These are phyloP conservation scores for Sugiyamaella japonica DNA, from an alignment of 1,139 yeast species.

Conservation along the genomic window DNA sequence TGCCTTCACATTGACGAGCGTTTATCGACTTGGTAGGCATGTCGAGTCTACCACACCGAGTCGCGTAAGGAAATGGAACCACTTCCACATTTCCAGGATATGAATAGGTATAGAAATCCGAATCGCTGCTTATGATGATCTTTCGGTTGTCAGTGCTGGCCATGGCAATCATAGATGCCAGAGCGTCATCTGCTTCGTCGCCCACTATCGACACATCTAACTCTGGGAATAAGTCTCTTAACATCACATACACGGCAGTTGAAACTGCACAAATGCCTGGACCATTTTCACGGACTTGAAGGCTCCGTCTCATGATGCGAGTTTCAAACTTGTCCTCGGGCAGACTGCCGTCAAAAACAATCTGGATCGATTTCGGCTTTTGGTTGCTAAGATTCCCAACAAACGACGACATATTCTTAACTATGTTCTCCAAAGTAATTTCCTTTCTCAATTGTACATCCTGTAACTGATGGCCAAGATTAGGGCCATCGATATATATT, in stretches of 20 bases:
- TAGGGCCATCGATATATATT: slow-evolving; percentile 23
- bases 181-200: slow-evolving; percentile 27
- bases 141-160: background rate
- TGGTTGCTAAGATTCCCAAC: background rate
- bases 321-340: slow-evolving; percentile 9
- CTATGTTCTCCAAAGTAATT: background rate
- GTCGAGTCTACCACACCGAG: background rate
- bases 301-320: slow-evolving; percentile 5
- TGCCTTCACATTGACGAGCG: background rate
- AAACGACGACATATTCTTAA: background rate
- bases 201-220: slow-evolving; percentile 17
- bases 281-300: background rate
- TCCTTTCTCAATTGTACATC: slow-evolving; percentile 5
- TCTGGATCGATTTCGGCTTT: slow-evolving; percentile 1
- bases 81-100: slow-evolving; percentile 11
- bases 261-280: slow-evolving; percentile 9
- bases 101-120: slow-evolving; percentile 24
- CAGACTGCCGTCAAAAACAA: slow-evolving; percentile 12
- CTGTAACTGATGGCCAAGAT: slow-evolving; percentile 21
- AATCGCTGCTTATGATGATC: slow-evolving; percentile 22
- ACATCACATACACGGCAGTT: slow-evolving; percentile 13
- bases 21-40: background rate
- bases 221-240: slow-evolving; percentile 12
- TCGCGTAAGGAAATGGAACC: slow-evolving; percentile 6
- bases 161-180: slow-evolving; percentile 15